Evolutionary conservation across 805 yeast species (phyloP).

Genomic region (Saccharomycopsis sp.): DNA sequence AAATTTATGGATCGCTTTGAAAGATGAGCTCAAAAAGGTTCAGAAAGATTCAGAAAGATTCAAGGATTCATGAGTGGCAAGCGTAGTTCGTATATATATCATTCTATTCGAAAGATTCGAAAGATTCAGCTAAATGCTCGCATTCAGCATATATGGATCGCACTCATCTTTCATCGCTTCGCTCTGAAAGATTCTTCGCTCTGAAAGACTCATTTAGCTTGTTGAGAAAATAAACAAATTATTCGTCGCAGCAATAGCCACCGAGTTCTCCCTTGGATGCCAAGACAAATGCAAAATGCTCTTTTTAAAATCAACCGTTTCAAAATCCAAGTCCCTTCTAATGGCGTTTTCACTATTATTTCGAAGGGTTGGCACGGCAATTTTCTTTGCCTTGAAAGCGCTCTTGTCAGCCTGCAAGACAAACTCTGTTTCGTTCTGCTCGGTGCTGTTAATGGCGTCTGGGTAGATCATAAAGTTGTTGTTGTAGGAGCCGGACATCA

Average conservation of each 20-base stretch:
- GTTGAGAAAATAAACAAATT: slow-evolving; percentile 81
- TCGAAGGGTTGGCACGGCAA: slow-evolving; percentile 36
- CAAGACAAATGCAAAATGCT: slow-evolving; percentile 91
- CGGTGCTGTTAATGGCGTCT: slow-evolving; percentile 44
- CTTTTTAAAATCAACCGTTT: slow-evolving; percentile 83
- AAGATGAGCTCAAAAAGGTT: too few species aligned
- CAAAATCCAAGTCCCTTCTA: slow-evolving; percentile 29
- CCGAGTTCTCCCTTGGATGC: slow-evolving; percentile 96
- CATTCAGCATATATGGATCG: too few species aligned
- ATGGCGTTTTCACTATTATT: slow-evolving; percentile 28
- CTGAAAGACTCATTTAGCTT: slow-evolving; percentile 32
- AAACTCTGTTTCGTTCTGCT: slow-evolving; percentile 44
- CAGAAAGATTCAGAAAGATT: too few species aligned
- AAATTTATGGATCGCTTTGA: too few species aligned
- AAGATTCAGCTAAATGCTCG: too few species aligned
- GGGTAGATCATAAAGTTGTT: slow-evolving; percentile 97
- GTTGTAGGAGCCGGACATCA: slow-evolving; percentile 96
- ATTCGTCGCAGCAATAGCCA: slow-evolving; percentile 97
- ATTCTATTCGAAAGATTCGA: too few species aligned
- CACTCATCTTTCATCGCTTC: too few species aligned
- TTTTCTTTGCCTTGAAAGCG: slow-evolving; percentile 79
- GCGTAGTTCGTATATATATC: too few species aligned
- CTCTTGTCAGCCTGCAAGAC: slow-evolving; percentile 95
- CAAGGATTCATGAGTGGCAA: too few species aligned
- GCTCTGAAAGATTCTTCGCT: too few species aligned